A percentile compares a stretch with the other conserved stretches of the same genome.
phyloP scores from a whole-genome alignment of 441 rosid genomes.

The Erodium texanum region DNA sequence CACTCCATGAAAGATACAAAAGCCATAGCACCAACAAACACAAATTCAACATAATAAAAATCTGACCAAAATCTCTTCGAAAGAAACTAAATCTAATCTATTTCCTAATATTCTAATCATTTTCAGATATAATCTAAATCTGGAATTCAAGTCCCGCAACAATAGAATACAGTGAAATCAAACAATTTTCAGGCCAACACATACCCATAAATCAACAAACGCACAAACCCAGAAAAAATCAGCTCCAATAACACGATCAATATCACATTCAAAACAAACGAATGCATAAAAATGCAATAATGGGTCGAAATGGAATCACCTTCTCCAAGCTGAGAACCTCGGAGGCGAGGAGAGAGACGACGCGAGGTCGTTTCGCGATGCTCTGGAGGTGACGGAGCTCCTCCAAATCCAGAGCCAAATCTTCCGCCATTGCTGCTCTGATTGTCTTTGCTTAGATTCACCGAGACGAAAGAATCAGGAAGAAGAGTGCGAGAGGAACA shows the following conservation, averaged over 20 bases:
- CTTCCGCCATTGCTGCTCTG: conserved; percentile 50
- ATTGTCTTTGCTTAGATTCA: not conserved
- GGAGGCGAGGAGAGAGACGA: conserved; percentile 46
- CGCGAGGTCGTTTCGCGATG: conserved; percentile 67
- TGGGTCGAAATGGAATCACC: conserved; percentile 26
- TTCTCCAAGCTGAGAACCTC: conserved; percentile 61
- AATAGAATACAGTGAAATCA: not conserved
- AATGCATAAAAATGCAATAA: too few species aligned
- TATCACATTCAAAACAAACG: not conserved
- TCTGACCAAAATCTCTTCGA: not conserved
- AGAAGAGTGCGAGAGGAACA: not conserved
- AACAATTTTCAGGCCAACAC: too few species aligned
- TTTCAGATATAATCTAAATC: not conserved
- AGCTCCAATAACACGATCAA: not conserved
- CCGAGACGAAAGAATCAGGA: not conserved
- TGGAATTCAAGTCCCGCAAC: not conserved
- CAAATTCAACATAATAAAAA: not conserved
- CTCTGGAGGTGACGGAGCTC: conserved; percentile 64
- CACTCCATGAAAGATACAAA: not conserved
- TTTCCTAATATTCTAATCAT: not conserved
- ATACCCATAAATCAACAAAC: not conserved
- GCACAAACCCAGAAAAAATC: not conserved
- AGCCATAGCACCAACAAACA: not conserved
- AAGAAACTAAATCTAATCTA: not conserved
- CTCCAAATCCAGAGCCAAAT: conserved; percentile 49